These are phyloP conservation scores for Lachnellula cervina DNA, from an alignment of 2,329 filamentous ascomycete genomes.

Conservation along the genomic window DNA sequence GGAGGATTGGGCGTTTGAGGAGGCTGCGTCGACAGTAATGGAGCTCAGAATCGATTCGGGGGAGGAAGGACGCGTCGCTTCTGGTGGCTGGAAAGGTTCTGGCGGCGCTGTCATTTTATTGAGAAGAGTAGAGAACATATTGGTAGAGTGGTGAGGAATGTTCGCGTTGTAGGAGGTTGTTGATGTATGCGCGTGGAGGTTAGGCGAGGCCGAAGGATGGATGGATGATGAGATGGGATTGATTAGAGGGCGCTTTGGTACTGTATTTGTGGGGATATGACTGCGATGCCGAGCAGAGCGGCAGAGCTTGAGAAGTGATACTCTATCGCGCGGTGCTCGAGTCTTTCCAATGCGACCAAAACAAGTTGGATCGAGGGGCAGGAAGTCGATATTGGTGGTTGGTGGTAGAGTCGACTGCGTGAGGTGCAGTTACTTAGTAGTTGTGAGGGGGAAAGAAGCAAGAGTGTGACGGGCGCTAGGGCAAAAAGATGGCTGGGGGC, in stretches of 20 bases:
- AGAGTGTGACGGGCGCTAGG: neutral
- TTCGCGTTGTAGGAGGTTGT: conserved; percentile 9
- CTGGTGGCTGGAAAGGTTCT: conserved; percentile 7
- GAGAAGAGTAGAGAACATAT: conserved; percentile 22
- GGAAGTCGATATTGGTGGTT: too few species aligned
- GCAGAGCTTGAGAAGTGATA: too few species aligned
- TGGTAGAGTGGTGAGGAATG: conserved; percentile 3
- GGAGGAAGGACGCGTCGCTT: conserved; percentile 24
- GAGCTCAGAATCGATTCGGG: conserved; percentile 25
- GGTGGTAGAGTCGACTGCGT: too few species aligned
- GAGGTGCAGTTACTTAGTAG: neutral
- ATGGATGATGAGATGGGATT: neutral
- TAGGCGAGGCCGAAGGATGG: neutral
- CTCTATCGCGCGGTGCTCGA: too few species aligned
- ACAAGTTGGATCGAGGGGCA: too few species aligned
- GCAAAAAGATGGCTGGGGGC: neutral
- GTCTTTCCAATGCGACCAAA: too few species aligned
- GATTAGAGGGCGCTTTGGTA: neutral
- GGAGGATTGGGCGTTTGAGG: conserved; percentile 26
- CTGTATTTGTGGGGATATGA: neutral
- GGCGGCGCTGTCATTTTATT: conserved; percentile 19
- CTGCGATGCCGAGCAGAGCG: too few species aligned
- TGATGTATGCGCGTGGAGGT: neutral
- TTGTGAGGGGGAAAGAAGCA: neutral
- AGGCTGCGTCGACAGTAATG: conserved; percentile 25